These are phyloP conservation scores for Suillus hirtellus DNA, from an alignment of 768 basidiomycete genomes.

Conservation along the genomic window DNA sequence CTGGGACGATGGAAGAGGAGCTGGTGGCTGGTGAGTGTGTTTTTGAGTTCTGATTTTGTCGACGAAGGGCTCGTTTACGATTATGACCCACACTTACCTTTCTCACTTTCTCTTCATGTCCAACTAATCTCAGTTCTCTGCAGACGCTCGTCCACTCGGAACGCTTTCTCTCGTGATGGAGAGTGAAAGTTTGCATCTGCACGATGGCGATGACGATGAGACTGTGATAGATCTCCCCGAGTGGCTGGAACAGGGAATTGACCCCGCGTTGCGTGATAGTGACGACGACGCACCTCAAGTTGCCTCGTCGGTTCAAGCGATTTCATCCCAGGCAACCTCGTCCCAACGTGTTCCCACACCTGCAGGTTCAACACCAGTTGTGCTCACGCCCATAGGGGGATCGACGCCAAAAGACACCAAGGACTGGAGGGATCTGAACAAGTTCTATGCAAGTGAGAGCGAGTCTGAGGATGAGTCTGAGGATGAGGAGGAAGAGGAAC, in stretches of 20 bases:
- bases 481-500: constrained; percentile 31
- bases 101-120: constrained; percentile 12
- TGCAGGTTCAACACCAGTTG: constrained; percentile 43
- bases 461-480: constrained; percentile 28
- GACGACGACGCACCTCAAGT: constrained; percentile 48
- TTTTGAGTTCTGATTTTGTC: constrained; percentile 6
- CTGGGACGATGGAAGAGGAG: constrained; percentile 43
- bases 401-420: constrained; percentile 49
- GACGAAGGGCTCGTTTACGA: neutral
- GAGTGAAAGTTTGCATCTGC: constrained; percentile 40
- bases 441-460: constrained; percentile 62
- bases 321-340: constrained; percentile 38
- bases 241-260: constrained; percentile 88
- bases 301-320: constrained; percentile 28
- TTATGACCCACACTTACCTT: constrained; percentile 1
- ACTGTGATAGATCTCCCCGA: constrained; percentile 57
- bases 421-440: constrained; percentile 63
- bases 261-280: constrained; percentile 69
- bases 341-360: constrained; percentile 31
- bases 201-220: constrained; percentile 37
- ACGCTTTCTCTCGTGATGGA: constrained; percentile 65
- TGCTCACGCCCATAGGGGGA: constrained; percentile 55
- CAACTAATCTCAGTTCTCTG: constrained; percentile 32
- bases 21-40: constrained; percentile 32
- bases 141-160: constrained; percentile 50